Conservation (phyloP, 2,329 filamentous ascomycete species). For the Exserohilum turcica region DNA sequence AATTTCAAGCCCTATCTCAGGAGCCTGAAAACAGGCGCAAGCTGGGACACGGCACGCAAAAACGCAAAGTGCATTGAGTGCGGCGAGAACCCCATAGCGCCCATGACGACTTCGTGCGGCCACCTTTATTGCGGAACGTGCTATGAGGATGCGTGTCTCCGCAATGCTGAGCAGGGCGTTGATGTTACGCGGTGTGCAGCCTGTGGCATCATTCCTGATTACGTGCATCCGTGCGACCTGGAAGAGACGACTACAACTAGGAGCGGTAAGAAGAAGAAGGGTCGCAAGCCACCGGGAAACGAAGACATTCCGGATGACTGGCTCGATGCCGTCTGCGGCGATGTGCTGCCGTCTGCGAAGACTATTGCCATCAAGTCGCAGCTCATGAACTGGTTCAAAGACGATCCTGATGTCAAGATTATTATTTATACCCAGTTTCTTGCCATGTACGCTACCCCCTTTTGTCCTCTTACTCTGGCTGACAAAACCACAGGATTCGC, state of each 20-base stretch:
- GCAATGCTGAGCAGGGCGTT: slow-evolving; percentile 28
- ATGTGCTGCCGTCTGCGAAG: slow-evolving; percentile 53
- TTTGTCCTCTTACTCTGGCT: not conserved
- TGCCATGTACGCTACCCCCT: slow-evolving; percentile 45
- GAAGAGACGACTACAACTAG: slow-evolving; percentile 21
- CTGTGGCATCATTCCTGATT: slow-evolving; percentile 40
- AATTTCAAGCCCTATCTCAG: slow-evolving; percentile 51
- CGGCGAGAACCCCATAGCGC: slow-evolving; percentile 42
- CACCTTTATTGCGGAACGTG: slow-evolving; percentile 63
- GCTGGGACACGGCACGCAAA: slow-evolving; percentile 51
- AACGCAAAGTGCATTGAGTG: slow-evolving; percentile 54
- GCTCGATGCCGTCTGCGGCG: slow-evolving; percentile 44
- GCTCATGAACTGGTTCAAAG: slow-evolving; percentile 52
- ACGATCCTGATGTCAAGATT: slow-evolving; percentile 59
- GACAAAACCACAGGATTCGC: slow-evolving; percentile 41
- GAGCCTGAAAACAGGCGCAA: slow-evolving; percentile 38
- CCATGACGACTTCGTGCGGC: slow-evolving; percentile 57
- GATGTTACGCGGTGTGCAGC: slow-evolving; percentile 32
- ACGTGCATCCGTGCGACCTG: slow-evolving; percentile 26
- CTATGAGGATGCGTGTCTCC: slow-evolving; percentile 41
- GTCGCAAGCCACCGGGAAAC: slow-evolving; percentile 13
- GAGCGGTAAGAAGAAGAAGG: slow-evolving; percentile 26
- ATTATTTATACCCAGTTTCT: slow-evolving; percentile 66
- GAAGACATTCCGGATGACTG: slow-evolving; percentile 47
- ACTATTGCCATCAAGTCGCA: slow-evolving; percentile 54